A percentile compares a stretch with the other conserved stretches of the same genome.
Conservation (phyloP, 163 green algal genomes). For the Coccomyxa subellipsoidea region DNA sequence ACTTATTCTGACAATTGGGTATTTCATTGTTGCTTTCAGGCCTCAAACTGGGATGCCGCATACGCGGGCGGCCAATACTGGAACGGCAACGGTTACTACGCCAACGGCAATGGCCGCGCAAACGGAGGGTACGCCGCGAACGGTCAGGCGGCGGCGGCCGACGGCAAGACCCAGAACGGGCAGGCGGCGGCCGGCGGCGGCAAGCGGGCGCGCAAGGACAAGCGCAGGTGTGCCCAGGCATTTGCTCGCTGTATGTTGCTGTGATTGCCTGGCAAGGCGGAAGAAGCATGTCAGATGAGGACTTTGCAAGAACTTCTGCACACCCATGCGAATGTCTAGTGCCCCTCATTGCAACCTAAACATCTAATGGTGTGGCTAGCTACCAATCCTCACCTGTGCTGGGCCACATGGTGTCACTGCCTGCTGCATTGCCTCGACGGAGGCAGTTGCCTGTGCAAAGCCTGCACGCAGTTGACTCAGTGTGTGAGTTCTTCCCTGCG, state of each 20-base stretch:
- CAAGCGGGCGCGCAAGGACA: neutral
- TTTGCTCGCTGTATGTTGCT: too few relatives aligned
- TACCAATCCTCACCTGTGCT: neutral
- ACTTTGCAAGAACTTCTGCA: too few relatives aligned
- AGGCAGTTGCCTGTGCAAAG: neutral
- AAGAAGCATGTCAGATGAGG: too few relatives aligned
- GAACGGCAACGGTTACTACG: neutral
- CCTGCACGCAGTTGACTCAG: too few relatives aligned
- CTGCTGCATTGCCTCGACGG: neutral
- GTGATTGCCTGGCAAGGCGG: too few relatives aligned
- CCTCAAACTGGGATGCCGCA: neutral
- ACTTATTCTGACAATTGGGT: too few relatives aligned
- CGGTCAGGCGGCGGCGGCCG: neutral
- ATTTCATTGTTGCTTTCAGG: neutral
- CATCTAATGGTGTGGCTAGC: too few relatives aligned
- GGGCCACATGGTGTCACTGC: neutral
- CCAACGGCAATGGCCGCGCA: neutral
- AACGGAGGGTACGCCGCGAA: neutral
- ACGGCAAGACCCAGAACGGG: neutral
- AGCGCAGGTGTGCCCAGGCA: neutral
- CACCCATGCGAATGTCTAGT: too few relatives aligned
- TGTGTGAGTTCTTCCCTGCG: neutral
- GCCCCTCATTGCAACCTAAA: too few relatives aligned
- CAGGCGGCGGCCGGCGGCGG: neutral
- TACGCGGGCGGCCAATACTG: neutral